Conservation (phyloP, 2,329 filamentous ascomycete species). For the Emericellopsis atlantica region DNA sequence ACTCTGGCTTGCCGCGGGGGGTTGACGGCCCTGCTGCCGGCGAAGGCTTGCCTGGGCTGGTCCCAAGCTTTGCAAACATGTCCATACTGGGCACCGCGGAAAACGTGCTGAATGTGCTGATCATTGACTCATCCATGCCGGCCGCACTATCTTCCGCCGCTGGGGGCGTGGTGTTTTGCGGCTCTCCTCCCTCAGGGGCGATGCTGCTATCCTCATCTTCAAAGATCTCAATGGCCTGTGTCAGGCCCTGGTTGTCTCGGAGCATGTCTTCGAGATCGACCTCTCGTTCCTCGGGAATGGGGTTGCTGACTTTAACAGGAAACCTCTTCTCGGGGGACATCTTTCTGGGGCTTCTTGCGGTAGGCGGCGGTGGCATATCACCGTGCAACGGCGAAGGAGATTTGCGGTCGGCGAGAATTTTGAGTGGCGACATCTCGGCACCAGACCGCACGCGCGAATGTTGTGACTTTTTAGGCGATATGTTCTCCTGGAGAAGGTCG, state of each 20-base stretch:
- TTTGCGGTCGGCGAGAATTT: slow-evolving; percentile 30
- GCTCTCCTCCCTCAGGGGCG: slow-evolving; percentile 15
- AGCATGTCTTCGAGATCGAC: slow-evolving; percentile 40
- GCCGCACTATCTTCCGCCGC: slow-evolving; percentile 20
- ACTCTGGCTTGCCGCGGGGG: slow-evolving; percentile 16
- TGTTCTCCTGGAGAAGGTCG: slow-evolving; percentile 28
- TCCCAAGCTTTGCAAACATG: slow-evolving; percentile 61
- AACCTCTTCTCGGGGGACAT: slow-evolving; percentile 44
- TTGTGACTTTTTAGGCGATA: slow-evolving; percentile 31
- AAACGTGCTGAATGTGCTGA: slow-evolving; percentile 80
- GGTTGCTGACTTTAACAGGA: slow-evolving; percentile 41
- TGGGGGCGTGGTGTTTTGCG: slow-evolving; percentile 10
- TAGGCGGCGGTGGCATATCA: slow-evolving; percentile 13
- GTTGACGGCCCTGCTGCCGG: slow-evolving; percentile 21
- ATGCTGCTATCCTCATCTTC: slow-evolving; percentile 34
- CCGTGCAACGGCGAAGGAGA: slow-evolving; percentile 9
- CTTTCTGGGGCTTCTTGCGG: slow-evolving; percentile 14
- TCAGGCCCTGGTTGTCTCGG: slow-evolving; percentile 40
- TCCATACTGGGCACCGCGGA: slow-evolving; percentile 85
- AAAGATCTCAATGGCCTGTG: slow-evolving; percentile 48
- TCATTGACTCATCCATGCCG: slow-evolving; percentile 55
- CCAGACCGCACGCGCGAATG: slow-evolving; percentile 45
- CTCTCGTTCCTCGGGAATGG: slow-evolving; percentile 10
- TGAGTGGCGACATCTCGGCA: slow-evolving; percentile 43
- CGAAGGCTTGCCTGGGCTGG: slow-evolving; percentile 45